Evolutionary conservation across 768 basidiomycete genomes (phyloP), one percentile per base, ranked within the genome.

Genomic region (Tricholomella constricta): DNA sequence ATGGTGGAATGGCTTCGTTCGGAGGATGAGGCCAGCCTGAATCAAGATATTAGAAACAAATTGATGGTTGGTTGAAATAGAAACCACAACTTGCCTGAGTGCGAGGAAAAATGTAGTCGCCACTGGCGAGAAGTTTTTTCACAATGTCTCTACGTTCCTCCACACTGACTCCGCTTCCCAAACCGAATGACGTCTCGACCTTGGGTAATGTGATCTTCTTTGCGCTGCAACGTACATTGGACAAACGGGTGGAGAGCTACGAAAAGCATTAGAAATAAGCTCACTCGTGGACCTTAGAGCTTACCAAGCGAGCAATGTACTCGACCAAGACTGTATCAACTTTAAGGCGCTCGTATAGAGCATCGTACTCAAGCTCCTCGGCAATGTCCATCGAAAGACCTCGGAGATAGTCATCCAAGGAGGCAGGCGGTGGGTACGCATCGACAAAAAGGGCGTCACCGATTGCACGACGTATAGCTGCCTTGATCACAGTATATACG

Each of bases 391-490:
- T n/a, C n/a, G n/a, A n/a, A n/a, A n/a, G n/a, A 15, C 7, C 37
- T 35, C 19, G 19, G 20, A 42, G 35, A 22, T 42, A 42, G 6
- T 32, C 45, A 14, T 25, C 31, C 29, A 47, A 31, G 6, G 27
- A 40, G 8, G 35, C 41, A 6, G n/a, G 4, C 0, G 37, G 20
- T 25, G 44, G 52, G 31, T 41, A 55, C 4, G 43, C 22, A 51
- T 45, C 23, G 12, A 26, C 31, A 20, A 53, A 53, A 7, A 53
- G 47, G 27, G 45, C 36, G 41, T 57, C 26, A 12, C 36, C 46
- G n/a, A 35, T 38, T 14, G 31, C 27, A n/a, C 40, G 48, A n/a
- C 36, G 31, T 26, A 57, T 57, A 1, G 27, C 56, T 17, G 51
- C 56, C 26, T 38, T 43, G 47, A 57, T 22, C 12, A 57, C 8